phyloP scores from a whole-genome alignment of 371 early-diverging fungal species.

The Apophysomyces sp. region DNA sequence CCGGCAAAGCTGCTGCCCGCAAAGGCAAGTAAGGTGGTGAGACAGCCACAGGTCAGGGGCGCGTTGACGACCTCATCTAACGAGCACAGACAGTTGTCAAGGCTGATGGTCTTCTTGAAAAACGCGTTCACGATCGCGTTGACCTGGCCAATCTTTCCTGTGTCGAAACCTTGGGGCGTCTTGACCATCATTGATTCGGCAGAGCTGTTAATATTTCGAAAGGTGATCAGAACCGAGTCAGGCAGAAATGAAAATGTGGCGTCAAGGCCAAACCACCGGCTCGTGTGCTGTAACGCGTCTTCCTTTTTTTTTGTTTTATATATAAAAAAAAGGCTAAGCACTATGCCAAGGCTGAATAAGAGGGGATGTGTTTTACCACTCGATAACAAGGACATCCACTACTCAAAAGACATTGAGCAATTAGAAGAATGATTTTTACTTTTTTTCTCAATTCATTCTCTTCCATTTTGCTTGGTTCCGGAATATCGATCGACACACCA shows the following conservation, averaged over 20 bases:
- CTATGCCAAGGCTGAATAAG: background rate
- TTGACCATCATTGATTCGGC: slow-evolving; percentile 43
- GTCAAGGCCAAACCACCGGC: slow-evolving; percentile 22
- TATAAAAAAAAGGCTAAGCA: background rate
- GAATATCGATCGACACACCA: background rate
- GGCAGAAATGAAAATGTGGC: slow-evolving; percentile 41
- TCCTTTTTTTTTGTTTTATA: slow-evolving; percentile 20
- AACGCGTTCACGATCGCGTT: slow-evolving; percentile 36
- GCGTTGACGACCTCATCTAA: slow-evolving; percentile 28
- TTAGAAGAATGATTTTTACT: slow-evolving; percentile 19
- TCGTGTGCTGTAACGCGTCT: slow-evolving; percentile 34
- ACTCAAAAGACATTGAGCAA: slow-evolving; percentile 36
- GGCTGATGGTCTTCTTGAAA: slow-evolving; percentile 14
- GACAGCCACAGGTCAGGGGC: slow-evolving; percentile 34
- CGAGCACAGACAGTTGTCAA: slow-evolving; percentile 25
- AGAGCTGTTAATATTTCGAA: slow-evolving; percentile 8
- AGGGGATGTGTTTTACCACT: slow-evolving; percentile 28
- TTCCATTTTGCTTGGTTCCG: background rate
- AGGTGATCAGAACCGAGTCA: slow-evolving; percentile 37
- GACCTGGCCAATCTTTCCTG: slow-evolving; percentile 35
- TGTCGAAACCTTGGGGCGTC: slow-evolving; percentile 36
- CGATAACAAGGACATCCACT: slow-evolving; percentile 47
- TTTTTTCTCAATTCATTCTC: background rate
- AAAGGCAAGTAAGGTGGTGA: slow-evolving; percentile 10
- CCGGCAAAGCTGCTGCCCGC: slow-evolving; percentile 29